Percentiles rank a stretch among this genome's conserved stretches.
Conservation (phyloP, 2,329 filamentous ascomycete species). For the Diplocarpon rosae region DNA sequence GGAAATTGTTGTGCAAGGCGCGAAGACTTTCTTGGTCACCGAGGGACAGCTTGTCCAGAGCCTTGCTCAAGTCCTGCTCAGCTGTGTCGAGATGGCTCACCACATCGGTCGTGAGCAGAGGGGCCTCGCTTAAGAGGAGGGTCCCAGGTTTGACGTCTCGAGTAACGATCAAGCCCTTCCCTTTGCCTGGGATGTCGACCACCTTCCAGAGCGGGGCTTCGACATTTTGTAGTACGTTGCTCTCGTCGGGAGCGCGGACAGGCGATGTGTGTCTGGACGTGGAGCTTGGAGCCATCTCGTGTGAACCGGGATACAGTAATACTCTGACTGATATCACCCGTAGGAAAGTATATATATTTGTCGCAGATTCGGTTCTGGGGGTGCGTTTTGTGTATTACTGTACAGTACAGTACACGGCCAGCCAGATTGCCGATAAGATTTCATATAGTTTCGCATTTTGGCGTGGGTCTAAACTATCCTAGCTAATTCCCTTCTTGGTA, state of each 20-base stretch:
- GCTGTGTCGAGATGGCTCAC: constrained; percentile 14
- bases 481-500: no score
- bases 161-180: constrained; percentile 20
- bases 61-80: constrained; percentile 17
- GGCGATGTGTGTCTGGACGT: constrained; percentile 3
- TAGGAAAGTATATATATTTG: background rate
- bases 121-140: constrained; percentile 22
- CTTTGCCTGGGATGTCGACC: constrained; percentile 21
- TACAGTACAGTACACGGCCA: background rate
- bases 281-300: constrained; percentile 14
- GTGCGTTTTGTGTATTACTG: background rate
- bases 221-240: background rate
- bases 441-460: no score
- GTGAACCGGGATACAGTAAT: background rate
- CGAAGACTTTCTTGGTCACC: constrained; percentile 19
- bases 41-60: constrained; percentile 13
- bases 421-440: no score
- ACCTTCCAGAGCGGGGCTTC: constrained; percentile 12
- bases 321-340: no score
- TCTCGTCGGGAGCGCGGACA: background rate
- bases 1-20: constrained; percentile 23
- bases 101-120: constrained; percentile 22
- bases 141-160: constrained; percentile 21
- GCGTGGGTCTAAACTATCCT: no score
- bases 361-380: background rate